These are phyloP conservation scores for Phylloporus scabripes DNA, from an alignment of 768 basidiomycete genomes.

Conservation along the genomic window DNA sequence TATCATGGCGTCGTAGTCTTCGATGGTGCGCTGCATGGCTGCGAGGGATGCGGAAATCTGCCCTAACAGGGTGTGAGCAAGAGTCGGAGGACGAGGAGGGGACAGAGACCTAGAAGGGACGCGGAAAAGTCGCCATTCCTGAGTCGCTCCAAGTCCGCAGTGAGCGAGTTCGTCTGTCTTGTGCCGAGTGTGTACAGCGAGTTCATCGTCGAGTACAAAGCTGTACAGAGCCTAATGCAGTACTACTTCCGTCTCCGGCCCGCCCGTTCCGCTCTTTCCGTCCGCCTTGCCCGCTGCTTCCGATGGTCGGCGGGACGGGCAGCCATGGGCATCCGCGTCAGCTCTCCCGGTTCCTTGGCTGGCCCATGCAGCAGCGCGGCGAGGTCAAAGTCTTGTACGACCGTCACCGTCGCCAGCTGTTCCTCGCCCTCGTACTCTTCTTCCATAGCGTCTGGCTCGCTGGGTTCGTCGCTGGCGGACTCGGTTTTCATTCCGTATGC, in stretches of 20 bases:
- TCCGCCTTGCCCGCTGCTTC: constrained; percentile 59
- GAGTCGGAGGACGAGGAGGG: background rate
- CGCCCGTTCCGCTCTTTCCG: constrained; percentile 68
- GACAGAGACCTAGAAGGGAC: constrained; percentile 71
- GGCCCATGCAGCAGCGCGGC: constrained; percentile 51
- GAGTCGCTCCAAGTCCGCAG: constrained; percentile 80
- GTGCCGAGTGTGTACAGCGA: constrained; percentile 92
- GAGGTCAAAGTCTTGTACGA: constrained; percentile 89
- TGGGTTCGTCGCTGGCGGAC: constrained; percentile 29
- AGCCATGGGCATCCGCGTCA: constrained; percentile 39
- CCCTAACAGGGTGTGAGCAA: constrained; percentile 47
- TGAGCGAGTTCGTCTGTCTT: constrained; percentile 83
- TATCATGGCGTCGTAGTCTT: constrained; percentile 96
- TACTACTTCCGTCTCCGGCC: constrained; percentile 52
- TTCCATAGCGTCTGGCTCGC: constrained; percentile 38
- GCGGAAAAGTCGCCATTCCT: constrained; percentile 76
- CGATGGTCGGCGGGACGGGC: constrained; percentile 55
- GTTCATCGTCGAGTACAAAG: constrained; percentile 58
- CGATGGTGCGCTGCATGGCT: constrained; percentile 89
- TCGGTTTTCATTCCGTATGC: constrained; percentile 48
- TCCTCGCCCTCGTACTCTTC: constrained; percentile 82
- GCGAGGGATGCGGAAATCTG: constrained; percentile 98
- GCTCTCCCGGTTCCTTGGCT: constrained; percentile 11
- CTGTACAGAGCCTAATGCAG: background rate
- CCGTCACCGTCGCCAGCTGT: constrained; percentile 81